These are phyloP conservation scores for Camelina laxa DNA, from an alignment of 345 rosid genomes.

Conservation along the genomic window DNA sequence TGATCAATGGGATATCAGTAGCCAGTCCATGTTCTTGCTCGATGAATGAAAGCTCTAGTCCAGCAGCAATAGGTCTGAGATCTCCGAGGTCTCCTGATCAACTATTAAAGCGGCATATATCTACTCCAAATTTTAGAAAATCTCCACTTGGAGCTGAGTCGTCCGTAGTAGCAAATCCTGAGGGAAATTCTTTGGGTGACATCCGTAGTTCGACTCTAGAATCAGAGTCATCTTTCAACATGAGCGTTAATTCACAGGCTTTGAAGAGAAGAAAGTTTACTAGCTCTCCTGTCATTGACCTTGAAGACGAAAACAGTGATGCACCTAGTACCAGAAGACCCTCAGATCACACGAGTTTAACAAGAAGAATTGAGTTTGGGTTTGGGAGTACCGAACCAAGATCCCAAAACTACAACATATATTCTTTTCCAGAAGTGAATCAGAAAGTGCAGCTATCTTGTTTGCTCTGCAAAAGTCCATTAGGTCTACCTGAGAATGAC, in stretches of 20 bases:
- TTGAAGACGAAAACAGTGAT: slow-evolving; percentile 43
- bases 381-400: slow-evolving; percentile 45
- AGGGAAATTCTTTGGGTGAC: slow-evolving; percentile 45
- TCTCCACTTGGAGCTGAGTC: slow-evolving; percentile 44
- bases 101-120: slow-evolving; percentile 47
- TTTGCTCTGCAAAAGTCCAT: slow-evolving; percentile 62
- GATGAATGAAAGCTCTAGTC: slow-evolving; percentile 55
- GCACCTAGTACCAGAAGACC: slow-evolving; percentile 37
- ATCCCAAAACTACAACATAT: slow-evolving; percentile 42
- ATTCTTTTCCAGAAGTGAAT: slow-evolving; percentile 50
- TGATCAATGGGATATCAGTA: slow-evolving; percentile 41
- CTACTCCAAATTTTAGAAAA: slow-evolving; percentile 44
- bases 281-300: slow-evolving; percentile 49
- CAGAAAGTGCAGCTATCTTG: slow-evolving; percentile 63
- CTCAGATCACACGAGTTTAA: slow-evolving; percentile 41
- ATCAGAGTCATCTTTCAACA: slow-evolving; percentile 57
- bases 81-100: slow-evolving; percentile 56
- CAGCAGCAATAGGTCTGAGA: slow-evolving; percentile 52
- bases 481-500: slow-evolving; percentile 70
- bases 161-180: slow-evolving; percentile 52
- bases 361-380: slow-evolving; percentile 62
- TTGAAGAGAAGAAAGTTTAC: slow-evolving; percentile 62
- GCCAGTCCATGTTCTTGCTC: slow-evolving; percentile 59
- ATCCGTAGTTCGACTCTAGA: slow-evolving; percentile 48
- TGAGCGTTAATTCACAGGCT: slow-evolving; percentile 71